Base-by-base conservation (phyloP, 2,329 filamentous ascomycete genomes). In the Triangularia setosa region DNA sequence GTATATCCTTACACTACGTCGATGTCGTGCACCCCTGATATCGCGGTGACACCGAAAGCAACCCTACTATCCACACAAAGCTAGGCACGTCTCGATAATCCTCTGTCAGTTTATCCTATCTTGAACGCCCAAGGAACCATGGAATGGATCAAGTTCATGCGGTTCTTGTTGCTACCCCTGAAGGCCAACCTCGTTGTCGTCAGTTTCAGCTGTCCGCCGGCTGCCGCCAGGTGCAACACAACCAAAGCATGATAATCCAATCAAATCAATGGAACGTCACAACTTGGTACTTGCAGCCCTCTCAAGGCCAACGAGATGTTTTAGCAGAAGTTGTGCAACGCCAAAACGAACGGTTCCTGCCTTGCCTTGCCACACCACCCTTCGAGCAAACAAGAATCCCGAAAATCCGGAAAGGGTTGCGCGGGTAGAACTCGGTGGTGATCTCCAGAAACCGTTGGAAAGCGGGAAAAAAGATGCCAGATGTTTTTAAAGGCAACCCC, bases 221-320 rank as follows among this genome's bases (percentile, higher is more conserved):
- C 21, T 30, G 63, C 4, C n/a, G 44, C 23, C 60, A 52, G 54
- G 8, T 62, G 33, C 23, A 28, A 55, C 52, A 24, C n/a, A 5
- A 2, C 9, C 24, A 57, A 60, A 62, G 67, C 67, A 67, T 66
- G 54, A 65, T 52, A 66, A 68, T 33, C 69, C 67, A 67, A 70
- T 69, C 64, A 69, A 69, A 69, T 58, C 60, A 63, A 65, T 66
- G 66, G 44, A 27, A 66, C 64, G 57, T 53, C 58, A 54, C 44
- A 60, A 63, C 58, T 55, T 24, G 61, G 54, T 8, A 27, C 40
- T 48, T 48, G 40, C 40, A 48, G 40, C 40, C 40, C 40, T 48
- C 40, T 18, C n/a, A 8, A 48, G 40, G 40, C 40, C 40, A 48
- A 48, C 40, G 40, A 48, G 40, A 48, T 48, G 40, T 5, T 9